Percentiles rank a stretch among this genome's conserved stretches.
These are phyloP conservation scores for Fraxinus platypoda DNA, from an alignment of 305 asterid genomes.

Conservation along the genomic window DNA sequence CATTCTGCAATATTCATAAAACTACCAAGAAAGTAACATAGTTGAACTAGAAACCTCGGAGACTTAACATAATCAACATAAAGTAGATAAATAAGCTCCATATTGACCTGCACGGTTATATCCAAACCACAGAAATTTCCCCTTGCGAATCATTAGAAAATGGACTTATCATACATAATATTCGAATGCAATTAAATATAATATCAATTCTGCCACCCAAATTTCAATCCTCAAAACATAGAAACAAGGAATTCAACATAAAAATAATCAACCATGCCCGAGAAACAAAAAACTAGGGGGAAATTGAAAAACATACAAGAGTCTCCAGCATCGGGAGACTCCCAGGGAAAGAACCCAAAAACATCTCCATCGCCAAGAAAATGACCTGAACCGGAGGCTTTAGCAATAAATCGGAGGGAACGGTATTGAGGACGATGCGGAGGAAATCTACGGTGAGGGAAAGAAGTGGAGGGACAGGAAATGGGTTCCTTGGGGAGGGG, in stretches of 20 bases:
- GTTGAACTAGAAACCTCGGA: not conserved
- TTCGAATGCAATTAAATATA: not conserved
- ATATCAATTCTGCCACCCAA: not conserved
- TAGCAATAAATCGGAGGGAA: constrained; percentile 25
- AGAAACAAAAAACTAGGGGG: not conserved
- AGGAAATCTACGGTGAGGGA: constrained; percentile 28
- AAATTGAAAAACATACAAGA: constrained; percentile 33
- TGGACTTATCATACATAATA: not conserved
- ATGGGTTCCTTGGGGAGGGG: constrained; percentile 31
- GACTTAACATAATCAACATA: not conserved
- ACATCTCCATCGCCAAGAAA: constrained; percentile 45
- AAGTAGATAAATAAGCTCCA: not conserved
- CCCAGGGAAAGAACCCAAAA: constrained; percentile 59
- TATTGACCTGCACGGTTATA: not conserved
- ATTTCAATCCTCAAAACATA: not conserved
- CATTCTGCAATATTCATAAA: not conserved
- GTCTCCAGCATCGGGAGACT: constrained; percentile 35
- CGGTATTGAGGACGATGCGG: constrained; percentile 30
- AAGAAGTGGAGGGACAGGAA: constrained; percentile 36
- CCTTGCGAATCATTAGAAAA: not conserved
- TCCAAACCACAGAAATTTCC: not conserved
- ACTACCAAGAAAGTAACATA: not conserved
- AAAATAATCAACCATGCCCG: too few species aligned
- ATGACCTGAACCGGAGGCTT: constrained; percentile 37
- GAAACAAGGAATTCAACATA: not conserved